A percentile compares a stretch with the other conserved stretches of the same genome.
Conservation (phyloP, 2,329 filamentous ascomycete species). For the Neofusicoccum umdonicola region DNA sequence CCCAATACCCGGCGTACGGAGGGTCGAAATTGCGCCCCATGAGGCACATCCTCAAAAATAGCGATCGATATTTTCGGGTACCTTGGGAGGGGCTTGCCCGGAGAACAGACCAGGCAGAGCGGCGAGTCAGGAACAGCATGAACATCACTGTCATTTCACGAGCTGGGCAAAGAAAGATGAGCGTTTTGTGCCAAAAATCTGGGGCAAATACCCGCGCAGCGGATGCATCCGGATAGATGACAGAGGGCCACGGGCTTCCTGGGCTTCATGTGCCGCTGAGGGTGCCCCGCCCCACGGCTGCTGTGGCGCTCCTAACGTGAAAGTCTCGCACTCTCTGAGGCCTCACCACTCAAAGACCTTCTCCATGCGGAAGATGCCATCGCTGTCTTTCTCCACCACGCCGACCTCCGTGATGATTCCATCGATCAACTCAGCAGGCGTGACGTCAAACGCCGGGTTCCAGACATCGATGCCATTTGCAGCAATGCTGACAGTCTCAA, state of each 20-base stretch:
- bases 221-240: not conserved
- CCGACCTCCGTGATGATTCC: slow-evolving; percentile 92
- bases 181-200: not conserved
- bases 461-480: slow-evolving; percentile 76
- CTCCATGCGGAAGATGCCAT: slow-evolving; percentile 66
- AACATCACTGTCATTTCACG: slow-evolving; percentile 20
- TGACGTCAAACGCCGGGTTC: slow-evolving; percentile 98
- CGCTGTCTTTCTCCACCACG: slow-evolving; percentile 71
- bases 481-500: slow-evolving; percentile 76
- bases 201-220: not conserved
- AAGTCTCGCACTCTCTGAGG: slow-evolving; percentile 27
- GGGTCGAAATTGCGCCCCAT: not conserved
- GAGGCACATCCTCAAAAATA: not conserved
- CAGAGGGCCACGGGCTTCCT: too few species aligned
- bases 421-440: slow-evolving; percentile 83
- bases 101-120: slow-evolving; percentile 4
- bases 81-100: not conserved
- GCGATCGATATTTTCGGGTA: slow-evolving; percentile 1
- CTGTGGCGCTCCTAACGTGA: slow-evolving; percentile 25
- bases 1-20: not conserved
- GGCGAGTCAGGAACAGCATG: slow-evolving; percentile 2
- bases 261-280: too few species aligned
- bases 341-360: slow-evolving; percentile 37
- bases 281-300: too few species aligned
- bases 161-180: slow-evolving; percentile 23